A percentile compares a stretch with the other conserved stretches of the same genome.
phyloP scores from a whole-genome alignment of 306 rosid genomes.

The Medicago truncatula region DNA sequence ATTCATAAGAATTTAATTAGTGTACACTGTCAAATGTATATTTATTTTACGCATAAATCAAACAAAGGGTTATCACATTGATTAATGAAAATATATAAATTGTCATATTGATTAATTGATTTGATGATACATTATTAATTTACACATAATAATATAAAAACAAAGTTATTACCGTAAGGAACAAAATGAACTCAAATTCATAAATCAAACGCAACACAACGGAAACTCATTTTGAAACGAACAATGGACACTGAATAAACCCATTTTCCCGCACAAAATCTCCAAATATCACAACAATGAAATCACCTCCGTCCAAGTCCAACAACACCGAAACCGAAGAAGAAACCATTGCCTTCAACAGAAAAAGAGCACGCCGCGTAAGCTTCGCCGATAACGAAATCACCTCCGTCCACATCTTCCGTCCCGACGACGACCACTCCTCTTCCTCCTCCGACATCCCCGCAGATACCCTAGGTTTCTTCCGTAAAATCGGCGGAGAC shows the following conservation, averaged over 20 bases:
- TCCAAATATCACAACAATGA: constrained; percentile 36
- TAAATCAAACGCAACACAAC: no score
- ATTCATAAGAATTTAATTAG: no score
- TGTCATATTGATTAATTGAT: no score
- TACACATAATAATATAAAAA: no score
- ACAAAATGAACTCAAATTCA: no score
- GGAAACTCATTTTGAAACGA: not conserved
- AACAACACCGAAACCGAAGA: constrained; percentile 66
- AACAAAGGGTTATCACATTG: no score
- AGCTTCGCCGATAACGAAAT: constrained; percentile 96
- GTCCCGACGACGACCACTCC: constrained; percentile 70
- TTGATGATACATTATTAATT: no score
- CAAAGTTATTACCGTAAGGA: no score
- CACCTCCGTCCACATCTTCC: constrained; percentile 90
- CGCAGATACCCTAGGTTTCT: constrained; percentile 60
- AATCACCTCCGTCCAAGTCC: constrained; percentile 48
- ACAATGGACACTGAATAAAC: not conserved
- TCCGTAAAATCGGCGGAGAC: constrained; percentile 62
- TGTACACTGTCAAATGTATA: no score
- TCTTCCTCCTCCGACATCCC: constrained; percentile 59
- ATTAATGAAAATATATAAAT: no score
- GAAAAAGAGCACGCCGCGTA: constrained; percentile 81
- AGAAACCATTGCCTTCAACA: constrained; percentile 52
- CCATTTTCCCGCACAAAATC: not conserved
- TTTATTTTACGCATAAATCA: no score